These are phyloP conservation scores for Zygoascus hellenicus DNA, from an alignment of 1,139 yeast species.

Conservation along the genomic window DNA sequence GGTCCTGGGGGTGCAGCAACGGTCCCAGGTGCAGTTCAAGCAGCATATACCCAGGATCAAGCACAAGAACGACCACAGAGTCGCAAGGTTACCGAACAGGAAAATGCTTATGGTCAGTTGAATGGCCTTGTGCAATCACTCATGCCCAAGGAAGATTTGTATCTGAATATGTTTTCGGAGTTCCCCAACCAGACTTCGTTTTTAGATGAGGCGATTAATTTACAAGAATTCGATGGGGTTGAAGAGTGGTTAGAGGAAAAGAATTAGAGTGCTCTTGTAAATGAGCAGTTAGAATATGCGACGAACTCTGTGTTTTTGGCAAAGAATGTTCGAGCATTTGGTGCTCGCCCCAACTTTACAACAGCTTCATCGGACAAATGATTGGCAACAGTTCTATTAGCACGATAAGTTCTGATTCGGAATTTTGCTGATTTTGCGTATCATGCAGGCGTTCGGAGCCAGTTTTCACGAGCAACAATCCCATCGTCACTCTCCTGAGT, in stretches of 20 bases:
- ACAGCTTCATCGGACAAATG: too few species aligned
- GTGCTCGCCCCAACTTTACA: too few species aligned
- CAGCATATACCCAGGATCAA: background rate
- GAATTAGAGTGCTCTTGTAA: background rate
- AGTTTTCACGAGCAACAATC: too few species aligned
- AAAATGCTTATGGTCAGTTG: background rate
- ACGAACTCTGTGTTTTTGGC: too few species aligned
- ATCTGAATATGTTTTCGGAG: slow-evolving; percentile 33
- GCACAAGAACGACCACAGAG: background rate
- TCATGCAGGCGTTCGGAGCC: too few species aligned
- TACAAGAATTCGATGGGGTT: slow-evolving; percentile 26
- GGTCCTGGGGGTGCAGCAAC: background rate
- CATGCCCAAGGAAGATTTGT: slow-evolving; percentile 26
- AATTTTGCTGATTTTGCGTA: too few species aligned
- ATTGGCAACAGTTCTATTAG: too few species aligned
- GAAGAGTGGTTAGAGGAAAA: slow-evolving; percentile 27
- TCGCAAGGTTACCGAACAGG: background rate
- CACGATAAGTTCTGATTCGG: too few species aligned
- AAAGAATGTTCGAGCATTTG: too few species aligned
- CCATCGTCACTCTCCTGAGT: too few species aligned
- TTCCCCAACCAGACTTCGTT: slow-evolving; percentile 35
- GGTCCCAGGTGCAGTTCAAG: background rate
- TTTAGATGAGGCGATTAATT: slow-evolving; percentile 30
- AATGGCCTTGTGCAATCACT: background rate
- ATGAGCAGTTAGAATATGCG: too few species aligned